Evolutionary conservation across 164 flowering plant genomes (phyloP), one percentile per base, ranked within the genome.

Genomic region (Paratinospora sagittata): DNA sequence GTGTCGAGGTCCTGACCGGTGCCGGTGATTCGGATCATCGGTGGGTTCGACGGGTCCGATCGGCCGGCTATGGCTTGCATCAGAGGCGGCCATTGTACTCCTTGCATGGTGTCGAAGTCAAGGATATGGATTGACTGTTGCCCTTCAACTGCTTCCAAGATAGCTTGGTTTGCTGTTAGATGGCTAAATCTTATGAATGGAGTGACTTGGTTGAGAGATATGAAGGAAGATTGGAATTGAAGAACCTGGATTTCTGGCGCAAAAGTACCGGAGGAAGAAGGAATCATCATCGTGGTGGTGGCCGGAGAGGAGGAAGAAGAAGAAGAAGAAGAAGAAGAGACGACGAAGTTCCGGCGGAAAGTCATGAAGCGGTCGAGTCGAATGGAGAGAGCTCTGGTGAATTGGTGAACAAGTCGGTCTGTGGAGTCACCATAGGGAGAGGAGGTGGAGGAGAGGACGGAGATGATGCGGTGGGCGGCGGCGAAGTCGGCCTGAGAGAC

Each of bases 121-220:
- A 94, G 68, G 65, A 94, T 87, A 80, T 94, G 98, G 43, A 94
- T 78, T 0, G 85, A 70, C 4, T 69, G 70, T 12, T 83, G 83
- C 27, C 88, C 93, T 41, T 84, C 84, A 27, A 88, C 72, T 13
- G 97, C 87, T 68, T 94, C 98, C 23, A 94, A 68, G 37, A 94
- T 94, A 37, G 98, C 98, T 73, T 94, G 98, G 72, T 94, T 94
- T 23, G 98, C 97, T 0, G 98, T 94, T 16, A 94, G 81, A 30
- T 94, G 98, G 69, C 84, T 78, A 81, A 94, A 94, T 65, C 98
- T 78, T 24, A 91, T 77, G 80, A 91, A 94, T 0, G 98, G 98
- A 2, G 98, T 90, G 45, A 94, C 72, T 72, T 90, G 90, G 81
- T 94, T 94, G 19, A 94, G 84, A 17, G 86, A 79, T 10, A 94